These are phyloP conservation scores for Murraya paniculata DNA, from an alignment of 345 rosid genomes.

Conservation along the genomic window DNA sequence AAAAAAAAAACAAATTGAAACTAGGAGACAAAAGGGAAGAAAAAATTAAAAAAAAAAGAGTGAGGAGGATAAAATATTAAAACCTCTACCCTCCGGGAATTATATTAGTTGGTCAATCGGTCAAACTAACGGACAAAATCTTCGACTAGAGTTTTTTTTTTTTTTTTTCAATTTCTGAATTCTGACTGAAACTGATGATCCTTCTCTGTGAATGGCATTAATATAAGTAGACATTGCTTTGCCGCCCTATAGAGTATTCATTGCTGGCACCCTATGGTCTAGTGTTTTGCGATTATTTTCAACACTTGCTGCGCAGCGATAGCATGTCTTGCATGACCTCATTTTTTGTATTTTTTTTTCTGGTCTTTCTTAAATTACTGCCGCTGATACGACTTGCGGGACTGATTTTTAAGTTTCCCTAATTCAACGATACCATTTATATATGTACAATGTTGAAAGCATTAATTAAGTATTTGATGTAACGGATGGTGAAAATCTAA, in stretches of 20 bases:
- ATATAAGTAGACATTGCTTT: neutral
- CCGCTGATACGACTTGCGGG: neutral
- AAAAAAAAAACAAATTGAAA: too few species aligned
- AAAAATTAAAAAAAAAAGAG: neutral
- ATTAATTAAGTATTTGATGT: neutral
- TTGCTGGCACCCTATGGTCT: neutral
- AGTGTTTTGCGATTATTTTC: neutral
- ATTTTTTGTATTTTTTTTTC: neutral
- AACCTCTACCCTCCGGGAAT: conserved; percentile 17
- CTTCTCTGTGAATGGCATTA: neutral
- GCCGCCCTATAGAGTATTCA: conserved; percentile 10
- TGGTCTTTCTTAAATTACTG: neutral
- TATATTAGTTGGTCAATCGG: conserved; percentile 11
- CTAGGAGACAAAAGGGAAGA: too few species aligned
- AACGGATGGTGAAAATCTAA: conserved; percentile 1
- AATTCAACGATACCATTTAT: conserved; percentile 19
- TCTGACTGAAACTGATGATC: conserved; percentile 23
- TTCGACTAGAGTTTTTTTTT: conserved; percentile 15
- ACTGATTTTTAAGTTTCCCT: conserved; percentile 17
- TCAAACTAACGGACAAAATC: conserved; percentile 30
- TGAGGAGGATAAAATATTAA: neutral
- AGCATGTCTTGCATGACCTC: conserved; percentile 11
- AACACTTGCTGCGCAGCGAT: neutral
- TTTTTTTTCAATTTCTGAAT: neutral
- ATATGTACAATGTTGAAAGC: neutral